Conservation (phyloP, 2,329 filamentous ascomycete genomes). For the Trichoderma pleuroti region DNA sequence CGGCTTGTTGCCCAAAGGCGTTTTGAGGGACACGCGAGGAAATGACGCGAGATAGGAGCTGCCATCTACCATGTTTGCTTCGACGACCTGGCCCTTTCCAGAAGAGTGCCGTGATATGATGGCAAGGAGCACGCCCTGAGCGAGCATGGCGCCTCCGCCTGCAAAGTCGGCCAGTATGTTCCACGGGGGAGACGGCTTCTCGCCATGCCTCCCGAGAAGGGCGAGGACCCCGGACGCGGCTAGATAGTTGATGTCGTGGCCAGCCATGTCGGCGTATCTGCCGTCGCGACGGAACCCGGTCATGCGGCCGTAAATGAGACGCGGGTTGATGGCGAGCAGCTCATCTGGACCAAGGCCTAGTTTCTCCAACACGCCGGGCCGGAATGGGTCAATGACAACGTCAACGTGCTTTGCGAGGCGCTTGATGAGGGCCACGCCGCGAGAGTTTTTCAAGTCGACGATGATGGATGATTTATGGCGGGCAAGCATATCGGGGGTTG, state of each 20-base stretch:
- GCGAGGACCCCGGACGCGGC: slow-evolving; percentile 77
- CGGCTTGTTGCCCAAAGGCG: slow-evolving; percentile 56
- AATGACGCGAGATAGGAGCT: slow-evolving; percentile 74
- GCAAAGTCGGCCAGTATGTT: slow-evolving; percentile 92
- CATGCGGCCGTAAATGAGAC: slow-evolving; percentile 78
- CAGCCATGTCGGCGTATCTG: slow-evolving; percentile 81
- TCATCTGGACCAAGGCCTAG: slow-evolving; percentile 71
- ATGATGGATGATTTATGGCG: slow-evolving; percentile 78
- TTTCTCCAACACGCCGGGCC: slow-evolving; percentile 84
- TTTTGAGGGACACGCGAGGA: slow-evolving; percentile 64
- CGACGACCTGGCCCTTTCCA: slow-evolving; percentile 80
- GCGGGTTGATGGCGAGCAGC: slow-evolving; percentile 65
- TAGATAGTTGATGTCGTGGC: slow-evolving; percentile 96
- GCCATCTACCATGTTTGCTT: slow-evolving; percentile 97
- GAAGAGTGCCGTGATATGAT: slow-evolving; percentile 61
- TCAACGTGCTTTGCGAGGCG: slow-evolving; percentile 68
- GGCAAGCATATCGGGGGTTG: slow-evolving; percentile 70
- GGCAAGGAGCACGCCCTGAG: slow-evolving; percentile 78
- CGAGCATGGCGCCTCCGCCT: slow-evolving; percentile 78
- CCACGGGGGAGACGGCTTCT: slow-evolving; percentile 71
- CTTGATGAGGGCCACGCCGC: slow-evolving; percentile 64
- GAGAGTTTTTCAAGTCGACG: slow-evolving; percentile 69
- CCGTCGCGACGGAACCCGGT: slow-evolving; percentile 88
- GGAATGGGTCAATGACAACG: slow-evolving; percentile 88
- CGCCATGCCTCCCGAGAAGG: slow-evolving; percentile 66